Base-by-base conservation (phyloP, 2,329 filamentous ascomycete genomes). In the Sarocladium kiliense region DNA sequence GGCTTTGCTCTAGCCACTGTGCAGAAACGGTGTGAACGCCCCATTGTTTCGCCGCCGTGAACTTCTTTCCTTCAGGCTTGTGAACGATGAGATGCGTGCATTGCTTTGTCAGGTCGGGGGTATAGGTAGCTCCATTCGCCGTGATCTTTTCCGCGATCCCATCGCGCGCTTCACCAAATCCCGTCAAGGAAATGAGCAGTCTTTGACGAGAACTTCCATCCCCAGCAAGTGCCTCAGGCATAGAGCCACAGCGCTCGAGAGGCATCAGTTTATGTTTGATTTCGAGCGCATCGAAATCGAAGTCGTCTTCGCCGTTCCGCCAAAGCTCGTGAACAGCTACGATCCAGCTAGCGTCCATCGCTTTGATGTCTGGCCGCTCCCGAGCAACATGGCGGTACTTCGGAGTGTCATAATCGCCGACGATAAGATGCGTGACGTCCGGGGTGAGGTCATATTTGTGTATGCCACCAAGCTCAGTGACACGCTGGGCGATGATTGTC, bases 331-430 rank as follows among this genome's bases (percentile, higher is more conserved):
- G 81, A 18, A 97, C 80, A 16, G 88, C 88, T 55, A 93, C 85
- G 51, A 99, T 80, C 89, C 91, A 99, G 64, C 83, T 81, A n/a
- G 87, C 82, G 42, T 82, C 82, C 74, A 99, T 86, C 51, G 91
- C 86, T 66, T 84, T 85, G 65, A 99, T 86, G 65, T 99, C 94
- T 49, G 87, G 85, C 54, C 94, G 83, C 68, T 93, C 88, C 66
- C 87, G 89, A 54, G 93, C 94, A 65, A 97, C 93, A 77, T 96
- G 96, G 69, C 86, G 88, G 73, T 99, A 99, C 71, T 99, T 99
- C 51, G 88, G 84, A 1, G 93, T 97, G 67, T 93, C 84, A 64
- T 91, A 88, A 64, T 89, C 86, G 68, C 92, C 94, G 58, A 96
- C 90, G 59, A 99, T 82, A 47, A 99, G 84, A 74, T 99, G 94